These are phyloP conservation scores for Yamadazyma takamatsuzukensis DNA, from an alignment of 805 yeast species.

Conservation along the genomic window DNA sequence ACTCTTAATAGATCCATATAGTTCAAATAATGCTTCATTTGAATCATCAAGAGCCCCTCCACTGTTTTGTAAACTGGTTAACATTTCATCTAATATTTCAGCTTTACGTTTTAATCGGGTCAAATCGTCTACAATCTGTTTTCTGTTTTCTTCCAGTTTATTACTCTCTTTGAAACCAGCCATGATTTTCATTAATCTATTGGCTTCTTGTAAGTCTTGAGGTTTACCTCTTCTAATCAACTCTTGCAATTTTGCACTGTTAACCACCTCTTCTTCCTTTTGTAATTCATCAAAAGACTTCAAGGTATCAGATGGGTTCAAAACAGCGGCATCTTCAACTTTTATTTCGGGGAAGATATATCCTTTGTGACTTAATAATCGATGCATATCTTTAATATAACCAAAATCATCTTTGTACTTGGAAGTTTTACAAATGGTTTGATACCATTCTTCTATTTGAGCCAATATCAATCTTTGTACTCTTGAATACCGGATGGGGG, in stretches of 20 bases:
- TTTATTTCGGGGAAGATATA: constrained; percentile 90
- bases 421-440: constrained; percentile 86
- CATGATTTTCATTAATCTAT: constrained; percentile 94
- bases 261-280: constrained; percentile 88
- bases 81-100: constrained; percentile 85
- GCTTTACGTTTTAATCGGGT: constrained; percentile 82
- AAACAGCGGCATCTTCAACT: constrained; percentile 86
- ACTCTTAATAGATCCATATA: constrained; percentile 72
- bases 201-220: constrained; percentile 92
- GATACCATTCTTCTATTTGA: constrained; percentile 95
- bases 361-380: constrained; percentile 84
- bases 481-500: constrained; percentile 79
- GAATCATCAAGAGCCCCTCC: constrained; percentile 36
- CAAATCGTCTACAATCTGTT: constrained; percentile 77
- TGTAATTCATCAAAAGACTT: constrained; percentile 88
- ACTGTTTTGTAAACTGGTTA: constrained; percentile 45
- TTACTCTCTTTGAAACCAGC: constrained; percentile 93
- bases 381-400: constrained; percentile 92
- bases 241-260: constrained; percentile 93
- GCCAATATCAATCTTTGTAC: constrained; percentile 83
- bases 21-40: constrained; percentile 75
- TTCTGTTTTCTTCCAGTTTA: constrained; percentile 60
- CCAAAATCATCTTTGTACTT: constrained; percentile 89
- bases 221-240: constrained; percentile 94
- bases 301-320: constrained; percentile 83